phyloP scores from a whole-genome alignment of 352 stramenopile genomes.

The Phytophthora multivora region DNA sequence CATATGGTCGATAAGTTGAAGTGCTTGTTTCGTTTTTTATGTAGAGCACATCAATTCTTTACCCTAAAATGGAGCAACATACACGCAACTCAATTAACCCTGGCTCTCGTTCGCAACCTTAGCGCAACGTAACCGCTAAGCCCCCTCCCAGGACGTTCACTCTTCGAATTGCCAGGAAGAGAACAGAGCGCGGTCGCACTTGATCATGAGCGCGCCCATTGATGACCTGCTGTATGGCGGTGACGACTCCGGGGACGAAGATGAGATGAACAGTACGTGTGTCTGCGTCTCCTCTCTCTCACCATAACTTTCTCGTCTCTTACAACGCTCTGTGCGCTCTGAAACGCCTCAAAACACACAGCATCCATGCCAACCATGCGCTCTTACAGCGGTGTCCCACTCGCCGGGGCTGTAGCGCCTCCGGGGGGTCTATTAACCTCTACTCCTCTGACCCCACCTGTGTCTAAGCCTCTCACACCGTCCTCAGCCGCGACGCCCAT shows the following conservation, averaged over 20 bases:
- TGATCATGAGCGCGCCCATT: constrained; percentile 81
- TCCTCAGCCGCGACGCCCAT: constrained; percentile 16
- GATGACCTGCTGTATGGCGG: constrained; percentile 84
- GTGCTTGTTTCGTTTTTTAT: no score
- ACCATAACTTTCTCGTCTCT: not conserved
- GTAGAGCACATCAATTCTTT: not conserved
- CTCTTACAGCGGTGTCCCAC: constrained; percentile 40
- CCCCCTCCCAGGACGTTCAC: constrained; percentile 2
- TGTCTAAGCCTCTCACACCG: constrained; percentile 18
- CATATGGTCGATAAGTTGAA: no score
- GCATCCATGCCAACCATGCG: constrained; percentile 40
- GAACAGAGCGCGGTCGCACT: constrained; percentile 2
- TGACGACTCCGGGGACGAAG: constrained; percentile 83
- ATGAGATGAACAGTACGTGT: constrained; percentile 68
- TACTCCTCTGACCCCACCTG: not conserved
- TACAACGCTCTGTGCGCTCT: constrained; percentile 17
- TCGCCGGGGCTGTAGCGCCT: constrained; percentile 27
- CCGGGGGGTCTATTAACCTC: constrained; percentile 32
- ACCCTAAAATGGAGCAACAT: no score
- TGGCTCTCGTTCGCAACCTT: not conserved
- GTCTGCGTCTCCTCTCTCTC: constrained; percentile 5
- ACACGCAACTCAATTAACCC: not conserved
- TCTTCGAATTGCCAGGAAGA: constrained; percentile 25
- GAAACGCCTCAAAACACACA: constrained; percentile 9
- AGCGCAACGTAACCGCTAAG: not conserved